A percentile compares a stretch with the other conserved stretches of the same genome.
Evolutionary conservation across 352 stramenopile species (phyloP).

Genomic region (Heterotrichella gracilis): DNA sequence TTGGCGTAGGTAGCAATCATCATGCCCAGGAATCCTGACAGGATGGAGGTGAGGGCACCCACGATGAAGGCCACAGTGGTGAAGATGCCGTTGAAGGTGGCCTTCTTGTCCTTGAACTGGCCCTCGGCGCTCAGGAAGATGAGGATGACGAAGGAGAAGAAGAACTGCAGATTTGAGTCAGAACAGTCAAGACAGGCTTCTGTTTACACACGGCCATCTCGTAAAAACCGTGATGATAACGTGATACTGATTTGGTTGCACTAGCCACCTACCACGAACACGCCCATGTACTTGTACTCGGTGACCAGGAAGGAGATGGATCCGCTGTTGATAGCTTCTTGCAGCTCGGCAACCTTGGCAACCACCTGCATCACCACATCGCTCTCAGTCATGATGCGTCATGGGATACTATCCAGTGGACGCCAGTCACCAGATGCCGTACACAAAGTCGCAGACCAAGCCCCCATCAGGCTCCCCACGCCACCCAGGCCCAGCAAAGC

Average conservation of each 20-base stretch:
- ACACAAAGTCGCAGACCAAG: too few relatives aligned
- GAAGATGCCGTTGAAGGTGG: slow-evolving; percentile 52
- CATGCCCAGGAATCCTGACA: slow-evolving; percentile 90
- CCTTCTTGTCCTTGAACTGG: slow-evolving; percentile 33
- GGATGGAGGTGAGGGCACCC: slow-evolving; percentile 78
- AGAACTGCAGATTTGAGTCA: neutral
- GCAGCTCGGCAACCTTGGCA: slow-evolving; percentile 39
- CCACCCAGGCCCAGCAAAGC: too few relatives aligned
- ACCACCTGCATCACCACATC: too few relatives aligned
- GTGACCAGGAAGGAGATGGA: slow-evolving; percentile 79
- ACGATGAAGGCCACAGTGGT: slow-evolving; percentile 81
- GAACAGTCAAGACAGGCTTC: too few relatives aligned
- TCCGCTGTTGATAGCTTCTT: slow-evolving; percentile 73
- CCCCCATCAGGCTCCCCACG: too few relatives aligned
- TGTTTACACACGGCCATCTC: slow-evolving; percentile 29
- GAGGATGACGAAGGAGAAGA: slow-evolving; percentile 27
- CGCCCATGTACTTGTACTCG: slow-evolving; percentile 86
- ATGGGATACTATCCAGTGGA: too few relatives aligned
- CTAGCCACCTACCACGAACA: slow-evolving; percentile 52
- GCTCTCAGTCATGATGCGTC: too few relatives aligned
- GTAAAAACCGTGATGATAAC: neutral
- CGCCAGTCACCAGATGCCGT: too few relatives aligned
- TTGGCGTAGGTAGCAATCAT: slow-evolving; percentile 95
- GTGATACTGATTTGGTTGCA: neutral
- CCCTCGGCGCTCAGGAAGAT: slow-evolving; percentile 22